These are phyloP conservation scores for Ziziphus jujuba DNA, from an alignment of 306 rosid genomes.

Conservation along the genomic window DNA sequence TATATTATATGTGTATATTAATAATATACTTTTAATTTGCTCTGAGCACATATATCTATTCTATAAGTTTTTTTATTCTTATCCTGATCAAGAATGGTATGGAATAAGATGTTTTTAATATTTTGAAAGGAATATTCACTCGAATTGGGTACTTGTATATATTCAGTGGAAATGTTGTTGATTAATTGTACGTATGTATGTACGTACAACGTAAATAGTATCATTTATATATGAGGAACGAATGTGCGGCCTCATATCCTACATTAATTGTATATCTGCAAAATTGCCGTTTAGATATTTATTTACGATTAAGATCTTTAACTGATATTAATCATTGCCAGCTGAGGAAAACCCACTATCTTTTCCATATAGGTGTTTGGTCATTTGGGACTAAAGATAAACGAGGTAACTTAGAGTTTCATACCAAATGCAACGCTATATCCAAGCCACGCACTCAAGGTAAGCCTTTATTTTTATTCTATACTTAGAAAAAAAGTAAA, in stretches of 20 bases:
- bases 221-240: background rate
- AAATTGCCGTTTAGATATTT: background rate
- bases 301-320: background rate
- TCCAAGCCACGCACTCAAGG: conserved; percentile 70
- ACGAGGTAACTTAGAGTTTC: conserved; percentile 28
- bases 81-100: too few species aligned
- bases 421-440: conserved; percentile 54
- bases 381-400: conserved; percentile 43
- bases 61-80: too few species aligned
- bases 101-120: too few species aligned
- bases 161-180: background rate
- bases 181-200: too few species aligned
- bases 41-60: too few species aligned
- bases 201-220: background rate
- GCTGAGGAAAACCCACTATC: conserved; percentile 9
- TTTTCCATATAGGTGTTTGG: conserved; percentile 40
- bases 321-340: background rate
- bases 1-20: too few species aligned
- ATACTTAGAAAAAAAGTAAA: background rate
- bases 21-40: too few species aligned
- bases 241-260: background rate
- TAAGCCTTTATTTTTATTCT: conserved; percentile 14
- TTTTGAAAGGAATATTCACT: background rate
- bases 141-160: background rate
- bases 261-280: background rate